A percentile compares a stretch with the other conserved stretches of the same genome.
These are phyloP conservation scores for Takashimella koratensis DNA, from an alignment of 1,284 basidiomycete species.

Conservation along the genomic window DNA sequence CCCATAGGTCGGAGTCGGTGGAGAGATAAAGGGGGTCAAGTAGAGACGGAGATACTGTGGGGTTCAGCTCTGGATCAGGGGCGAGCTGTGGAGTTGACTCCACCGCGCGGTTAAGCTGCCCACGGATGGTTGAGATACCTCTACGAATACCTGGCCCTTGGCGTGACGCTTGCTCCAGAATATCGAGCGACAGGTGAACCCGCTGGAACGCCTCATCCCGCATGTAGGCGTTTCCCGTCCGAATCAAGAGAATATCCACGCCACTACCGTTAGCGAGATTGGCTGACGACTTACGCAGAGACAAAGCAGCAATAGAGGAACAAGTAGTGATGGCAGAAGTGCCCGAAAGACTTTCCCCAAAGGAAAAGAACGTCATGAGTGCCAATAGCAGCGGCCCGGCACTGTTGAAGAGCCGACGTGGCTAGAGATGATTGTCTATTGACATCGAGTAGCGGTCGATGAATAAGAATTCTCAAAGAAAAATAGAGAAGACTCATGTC, in stretches of 20 bases:
- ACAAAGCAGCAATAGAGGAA: slow-evolving; percentile 16
- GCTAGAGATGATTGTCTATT: slow-evolving; percentile 6
- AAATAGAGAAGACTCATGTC: slow-evolving; percentile 10
- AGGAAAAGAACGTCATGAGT: slow-evolving; percentile 10
- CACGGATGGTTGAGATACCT: slow-evolving; percentile 11
- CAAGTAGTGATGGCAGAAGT: slow-evolving; percentile 12
- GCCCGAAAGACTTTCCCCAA: slow-evolving; percentile 12
- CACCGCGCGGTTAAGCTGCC: slow-evolving; percentile 10
- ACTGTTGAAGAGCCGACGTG: slow-evolving; percentile 9
- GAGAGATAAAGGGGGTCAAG: background rate
- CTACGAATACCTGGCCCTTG: slow-evolving; percentile 16
- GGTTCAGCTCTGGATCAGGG: background rate
- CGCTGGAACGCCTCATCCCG: slow-evolving; percentile 16
- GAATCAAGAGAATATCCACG: slow-evolving; percentile 17
- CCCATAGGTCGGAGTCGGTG: slow-evolving; percentile 11
- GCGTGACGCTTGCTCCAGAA: slow-evolving; percentile 13
- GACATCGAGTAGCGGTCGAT: slow-evolving; percentile 12
- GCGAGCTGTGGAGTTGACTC: background rate
- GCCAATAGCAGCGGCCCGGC: slow-evolving; percentile 10
- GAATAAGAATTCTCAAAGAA: slow-evolving; percentile 12
- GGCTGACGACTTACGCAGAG: background rate
- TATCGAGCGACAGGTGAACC: slow-evolving; percentile 11
- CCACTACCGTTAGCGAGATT: background rate
- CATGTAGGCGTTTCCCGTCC: slow-evolving; percentile 17
- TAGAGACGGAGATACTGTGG: background rate